Evolutionary conservation across 2,329 filamentous ascomycete species (phyloP), one percentile per base, ranked within the genome.

Genomic region (Eurotiales sp.): DNA sequence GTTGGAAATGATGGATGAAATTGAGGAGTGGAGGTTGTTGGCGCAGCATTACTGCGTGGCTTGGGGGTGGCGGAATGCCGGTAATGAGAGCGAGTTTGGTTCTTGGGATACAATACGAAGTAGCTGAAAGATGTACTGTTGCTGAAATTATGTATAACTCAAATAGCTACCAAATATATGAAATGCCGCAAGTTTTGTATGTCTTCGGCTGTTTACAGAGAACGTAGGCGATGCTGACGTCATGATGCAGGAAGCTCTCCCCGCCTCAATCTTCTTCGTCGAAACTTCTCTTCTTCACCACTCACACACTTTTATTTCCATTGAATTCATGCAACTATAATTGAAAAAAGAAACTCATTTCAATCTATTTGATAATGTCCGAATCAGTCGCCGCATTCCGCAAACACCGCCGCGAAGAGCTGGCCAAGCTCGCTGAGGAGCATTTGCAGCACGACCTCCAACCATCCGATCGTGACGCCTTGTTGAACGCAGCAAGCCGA

Each of bases 11-110:
- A 70, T 99, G 56, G 93, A 99, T 71, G 93, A 99, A 71, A 80
- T 96, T 21, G 93, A 99, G 70, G 93, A 99, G 72, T 95, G 93
- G 87, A 79, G 86, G 62, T 70, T 99, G 59, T 71, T 99, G 60
- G 88, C 90, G 1, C 82, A 80, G 57, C 93, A 99, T 75, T 99
- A 99, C 64, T 84, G 91, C 57, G 80, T 99, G 39, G 85, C 84
- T 3, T 97, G 92, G 92, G 93, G 85, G 1, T 95, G 87, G 82
- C 84, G 81, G 59, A 82, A 84, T 27, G 32, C 10, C 27, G 19
- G 10, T 29, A 30, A 30, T 19, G 23, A 27, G 39, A 12, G 10
- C 6, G 22, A 30, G 17, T 36, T 42, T 34, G 22, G n/a, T 11
- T 34, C 22, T 4, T 52, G 50, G 43, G 42, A 39, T 6, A 21